Conservation (phyloP, 2,329 filamentous ascomycete genomes). For the Colletotrichum siamense region DNA sequence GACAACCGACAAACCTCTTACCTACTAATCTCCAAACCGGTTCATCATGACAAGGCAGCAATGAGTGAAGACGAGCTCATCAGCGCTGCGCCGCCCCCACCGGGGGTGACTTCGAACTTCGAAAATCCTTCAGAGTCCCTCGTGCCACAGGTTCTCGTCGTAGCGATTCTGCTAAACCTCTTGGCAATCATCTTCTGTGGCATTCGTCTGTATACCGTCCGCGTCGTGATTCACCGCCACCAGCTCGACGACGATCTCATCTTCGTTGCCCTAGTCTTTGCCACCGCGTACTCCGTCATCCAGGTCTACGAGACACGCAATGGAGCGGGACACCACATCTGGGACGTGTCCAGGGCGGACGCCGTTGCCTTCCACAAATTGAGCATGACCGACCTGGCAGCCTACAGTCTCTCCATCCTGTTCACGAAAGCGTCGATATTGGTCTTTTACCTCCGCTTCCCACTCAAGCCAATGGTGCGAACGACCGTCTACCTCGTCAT, state of each 20-base stretch:
- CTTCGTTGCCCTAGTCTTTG: slow-evolving; percentile 7
- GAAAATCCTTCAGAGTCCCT: slow-evolving; percentile 9
- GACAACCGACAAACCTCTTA: not conserved
- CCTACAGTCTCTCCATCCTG: slow-evolving; percentile 24
- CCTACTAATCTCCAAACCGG: not conserved
- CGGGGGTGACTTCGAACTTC: slow-evolving; percentile 9
- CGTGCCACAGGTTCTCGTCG: slow-evolving; percentile 15
- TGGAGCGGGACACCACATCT: slow-evolving; percentile 8
- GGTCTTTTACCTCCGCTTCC: slow-evolving; percentile 26
- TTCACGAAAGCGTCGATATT: slow-evolving; percentile 27
- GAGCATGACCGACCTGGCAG: slow-evolving; percentile 16
- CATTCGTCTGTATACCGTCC: slow-evolving; percentile 11
- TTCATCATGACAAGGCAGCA: slow-evolving; percentile 8
- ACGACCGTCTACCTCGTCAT: slow-evolving; percentile 5
- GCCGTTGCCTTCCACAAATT: slow-evolving; percentile 10
- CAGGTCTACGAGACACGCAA: slow-evolving; percentile 18
- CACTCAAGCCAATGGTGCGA: not conserved
- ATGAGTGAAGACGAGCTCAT: not conserved
- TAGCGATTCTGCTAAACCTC: slow-evolving; percentile 10
- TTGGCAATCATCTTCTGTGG: slow-evolving; percentile 16
- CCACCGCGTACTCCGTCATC: slow-evolving; percentile 6
- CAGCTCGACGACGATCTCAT: slow-evolving; percentile 18
- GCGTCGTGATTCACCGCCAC: slow-evolving; percentile 8
- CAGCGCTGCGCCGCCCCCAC: not conserved
- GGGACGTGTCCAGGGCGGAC: slow-evolving; percentile 2